phyloP scores from a whole-genome alignment of 768 basidiomycete genomes.

The Pleurotus salmoneostramineus region DNA sequence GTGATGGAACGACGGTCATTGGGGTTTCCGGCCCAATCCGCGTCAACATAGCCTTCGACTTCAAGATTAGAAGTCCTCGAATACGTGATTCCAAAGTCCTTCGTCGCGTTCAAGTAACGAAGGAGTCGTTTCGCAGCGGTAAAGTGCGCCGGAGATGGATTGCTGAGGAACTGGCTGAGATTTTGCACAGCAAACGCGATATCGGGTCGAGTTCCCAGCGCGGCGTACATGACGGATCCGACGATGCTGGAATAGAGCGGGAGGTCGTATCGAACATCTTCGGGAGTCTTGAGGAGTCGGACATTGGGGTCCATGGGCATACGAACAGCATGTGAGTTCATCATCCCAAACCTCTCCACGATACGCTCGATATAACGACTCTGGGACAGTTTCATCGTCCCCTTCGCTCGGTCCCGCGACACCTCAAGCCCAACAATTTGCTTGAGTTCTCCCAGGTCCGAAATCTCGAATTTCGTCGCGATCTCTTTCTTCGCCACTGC shows the following conservation, averaged over 20 bases:
- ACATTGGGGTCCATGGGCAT: background rate
- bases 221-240: conserved; percentile 1
- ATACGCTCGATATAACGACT: too few relatives aligned
- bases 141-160: background rate
- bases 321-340: conserved; percentile 11
- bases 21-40: conserved; percentile 15
- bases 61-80: background rate
- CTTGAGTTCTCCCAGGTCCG: conserved; percentile 5
- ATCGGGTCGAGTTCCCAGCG: background rate
- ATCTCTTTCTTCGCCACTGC: conserved; percentile 7
- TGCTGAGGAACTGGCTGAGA: background rate
- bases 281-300: background rate
- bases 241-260: conserved; percentile 8
- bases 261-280: conserved; percentile 4
- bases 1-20: conserved; percentile 22
- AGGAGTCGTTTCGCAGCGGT: background rate
- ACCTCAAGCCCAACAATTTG: background rate
- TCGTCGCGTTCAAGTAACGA: background rate
- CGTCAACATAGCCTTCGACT: conserved; percentile 10
- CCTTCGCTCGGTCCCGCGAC: too few relatives aligned
- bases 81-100: background rate
- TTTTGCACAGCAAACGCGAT: background rate
- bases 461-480: background rate
- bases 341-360: too few relatives aligned
- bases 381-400: background rate